Evolutionary conservation across 2,329 filamentous ascomycete species (phyloP).

Genomic region (Calycina marina): DNA sequence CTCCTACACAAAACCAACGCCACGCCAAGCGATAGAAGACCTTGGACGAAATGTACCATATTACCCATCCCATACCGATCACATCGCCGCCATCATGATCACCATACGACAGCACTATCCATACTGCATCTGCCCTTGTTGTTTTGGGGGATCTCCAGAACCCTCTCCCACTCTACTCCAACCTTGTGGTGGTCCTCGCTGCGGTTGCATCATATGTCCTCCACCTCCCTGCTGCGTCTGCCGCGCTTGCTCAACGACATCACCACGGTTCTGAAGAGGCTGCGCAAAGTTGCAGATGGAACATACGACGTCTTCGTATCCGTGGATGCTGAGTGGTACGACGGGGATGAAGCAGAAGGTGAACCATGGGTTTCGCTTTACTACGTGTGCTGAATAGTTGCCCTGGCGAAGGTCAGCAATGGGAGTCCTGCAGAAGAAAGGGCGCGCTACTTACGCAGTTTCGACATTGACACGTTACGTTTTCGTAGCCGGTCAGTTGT

Average conservation of each 20-base stretch:
- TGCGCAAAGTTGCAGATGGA: conserved; percentile 66
- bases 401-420: conserved; percentile 24
- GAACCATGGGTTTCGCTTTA: conserved; percentile 58
- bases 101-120: conserved; percentile 13
- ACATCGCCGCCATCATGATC: too few species aligned
- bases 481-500: conserved; percentile 39
- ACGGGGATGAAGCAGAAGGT: conserved; percentile 68
- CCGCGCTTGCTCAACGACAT: conserved; percentile 17
- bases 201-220: conserved; percentile 15
- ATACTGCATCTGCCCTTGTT: conserved; percentile 20
- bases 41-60: too few species aligned
- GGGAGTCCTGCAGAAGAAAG: neutral
- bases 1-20: too few species aligned
- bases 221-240: conserved; percentile 8
- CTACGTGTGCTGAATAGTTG: conserved; percentile 44
- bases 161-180: conserved; percentile 14
- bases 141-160: conserved; percentile 8
- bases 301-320: conserved; percentile 57
- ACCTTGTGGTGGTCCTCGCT: conserved; percentile 11
- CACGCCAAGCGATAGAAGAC: too few species aligned
- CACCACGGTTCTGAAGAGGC: conserved; percentile 33
- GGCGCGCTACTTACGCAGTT: conserved; percentile 33
- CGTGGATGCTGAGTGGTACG: conserved; percentile 53
- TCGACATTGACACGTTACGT: conserved; percentile 46
- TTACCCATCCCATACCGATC: too few species aligned